Evolutionary conservation across 257 asterid genomes (phyloP), one percentile per base, ranked within the genome.

Genomic region (Coffea eugenioides): DNA sequence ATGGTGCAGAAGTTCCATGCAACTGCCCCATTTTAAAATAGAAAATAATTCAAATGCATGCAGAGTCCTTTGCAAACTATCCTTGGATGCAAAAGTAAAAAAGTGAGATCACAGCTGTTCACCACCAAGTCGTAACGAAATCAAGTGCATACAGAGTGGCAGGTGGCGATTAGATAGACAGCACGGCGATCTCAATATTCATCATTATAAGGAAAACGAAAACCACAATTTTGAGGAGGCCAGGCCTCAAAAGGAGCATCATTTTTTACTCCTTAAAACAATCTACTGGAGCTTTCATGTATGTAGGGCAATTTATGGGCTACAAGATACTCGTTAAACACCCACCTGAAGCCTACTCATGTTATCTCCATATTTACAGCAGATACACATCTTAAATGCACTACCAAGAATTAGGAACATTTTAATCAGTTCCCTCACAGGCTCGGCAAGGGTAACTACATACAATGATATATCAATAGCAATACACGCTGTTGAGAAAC

Each of bases 381-480:
- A 89, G 83, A 74, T 79, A 84, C 93, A 85, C 93, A 77, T 31
- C 95, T 91, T 80, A 87, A 8, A 89, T 85, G 92, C 83, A 87
- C 84, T 84, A 92, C 97, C 92, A 94, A 94, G 97, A 94, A 94
- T 94, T 83, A 87, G 95, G 97, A 90, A 94, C 76, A 52, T 25
- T 10, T 25, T 18, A 1, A 27, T 12, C 25, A n/a, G 46, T 57
- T 43, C 68, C 27, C 4, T 68, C 71, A 73, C 12, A 25, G 5
- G 5, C n/a, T 10, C 21, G 5, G 41, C 8, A 46, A 48, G 12
- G 12, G 3, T n/a, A 62, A 45, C 34, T 13, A 18, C 20, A 43
- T 43, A 75, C 68, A 59, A 25, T 6, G 14, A 14, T n/a, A 13
- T 25, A 48, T 36, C 11, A 12, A 11, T 4, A 39, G 52, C 49